A percentile compares a stretch with the other conserved stretches of the same genome.
Conservation (phyloP, 768 basidiomycete genomes). For the Rubroboletus pulcherrimus region DNA sequence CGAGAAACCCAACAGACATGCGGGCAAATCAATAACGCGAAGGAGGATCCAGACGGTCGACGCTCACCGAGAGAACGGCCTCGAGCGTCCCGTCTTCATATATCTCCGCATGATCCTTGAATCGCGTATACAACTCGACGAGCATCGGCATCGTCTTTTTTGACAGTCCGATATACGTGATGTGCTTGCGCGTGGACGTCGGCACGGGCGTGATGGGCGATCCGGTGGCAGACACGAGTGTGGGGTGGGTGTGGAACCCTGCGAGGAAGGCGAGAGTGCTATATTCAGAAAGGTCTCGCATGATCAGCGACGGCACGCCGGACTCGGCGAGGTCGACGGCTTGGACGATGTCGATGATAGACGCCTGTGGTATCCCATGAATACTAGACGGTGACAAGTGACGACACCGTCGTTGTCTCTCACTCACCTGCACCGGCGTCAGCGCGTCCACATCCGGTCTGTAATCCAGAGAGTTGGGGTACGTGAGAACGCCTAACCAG, state of each 20-base stretch:
- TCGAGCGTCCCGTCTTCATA: constrained; percentile 85
- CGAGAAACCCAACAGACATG: not conserved
- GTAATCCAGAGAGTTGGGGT: constrained; percentile 79
- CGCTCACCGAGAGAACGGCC: constrained; percentile 67
- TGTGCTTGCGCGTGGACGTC: constrained; percentile 47
- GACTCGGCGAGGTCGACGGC: constrained; percentile 60
- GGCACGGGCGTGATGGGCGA: constrained; percentile 10
- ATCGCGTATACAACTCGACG: constrained; percentile 69
- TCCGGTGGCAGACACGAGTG: not conserved
- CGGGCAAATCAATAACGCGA: not conserved
- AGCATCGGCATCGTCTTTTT: constrained; percentile 86
- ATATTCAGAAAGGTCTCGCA: constrained; percentile 83
- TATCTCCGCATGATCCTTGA: constrained; percentile 57
- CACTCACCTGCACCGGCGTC: constrained; percentile 70
- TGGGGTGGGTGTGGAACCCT: constrained; percentile 55
- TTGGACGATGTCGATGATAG: constrained; percentile 68
- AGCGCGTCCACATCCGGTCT: constrained; percentile 83
- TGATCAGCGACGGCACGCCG: constrained; percentile 67
- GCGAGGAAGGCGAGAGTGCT: constrained; percentile 84
- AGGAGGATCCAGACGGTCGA: not conserved
- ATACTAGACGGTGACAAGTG: not conserved
- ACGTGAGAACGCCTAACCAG: constrained; percentile 65
- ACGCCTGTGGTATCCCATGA: constrained; percentile 42
- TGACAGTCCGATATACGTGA: constrained; percentile 87
- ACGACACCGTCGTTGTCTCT: not conserved